Evolutionary conservation across 1,284 basidiomycete species (phyloP).

Genomic region (Hemileia vastatrix): DNA sequence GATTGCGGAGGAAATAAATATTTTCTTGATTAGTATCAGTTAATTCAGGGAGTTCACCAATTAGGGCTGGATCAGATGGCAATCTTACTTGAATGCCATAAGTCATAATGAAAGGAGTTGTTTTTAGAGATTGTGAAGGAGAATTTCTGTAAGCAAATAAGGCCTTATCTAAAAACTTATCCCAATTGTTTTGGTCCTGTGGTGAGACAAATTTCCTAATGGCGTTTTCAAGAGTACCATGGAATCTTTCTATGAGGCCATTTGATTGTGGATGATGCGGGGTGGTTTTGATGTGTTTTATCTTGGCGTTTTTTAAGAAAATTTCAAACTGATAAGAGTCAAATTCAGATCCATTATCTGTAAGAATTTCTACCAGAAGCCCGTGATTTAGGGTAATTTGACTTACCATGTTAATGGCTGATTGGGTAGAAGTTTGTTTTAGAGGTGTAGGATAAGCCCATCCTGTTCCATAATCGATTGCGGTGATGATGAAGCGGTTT

Average conservation of each 20-base stretch:
- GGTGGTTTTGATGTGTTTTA: not conserved
- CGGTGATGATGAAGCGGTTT: conserved; percentile 1
- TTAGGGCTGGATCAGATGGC: no score
- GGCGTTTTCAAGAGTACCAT: not conserved
- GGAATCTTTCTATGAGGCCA: conserved; percentile 8
- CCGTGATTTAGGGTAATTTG: conserved; percentile 1
- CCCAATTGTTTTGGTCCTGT: conserved; percentile 5
- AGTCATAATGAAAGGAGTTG: conserved; percentile 1
- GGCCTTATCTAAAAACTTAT: not conserved
- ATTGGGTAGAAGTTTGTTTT: not conserved
- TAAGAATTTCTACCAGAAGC: not conserved
- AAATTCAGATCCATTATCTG: conserved; percentile 6
- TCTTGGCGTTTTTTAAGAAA: not conserved
- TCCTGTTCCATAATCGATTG: conserved; percentile 9
- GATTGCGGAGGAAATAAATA: no score
- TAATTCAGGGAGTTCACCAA: no score
- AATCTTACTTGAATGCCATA: no score
- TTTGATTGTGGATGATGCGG: conserved; percentile 12
- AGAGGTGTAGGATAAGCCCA: conserved; percentile 4
- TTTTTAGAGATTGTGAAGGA: not conserved
- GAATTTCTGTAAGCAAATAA: conserved; percentile 1
- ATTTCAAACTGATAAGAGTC: not conserved
- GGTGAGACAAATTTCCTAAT: not conserved
- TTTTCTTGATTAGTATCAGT: no score
- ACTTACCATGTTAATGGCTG: not conserved